These are phyloP conservation scores for Hordeum pubiflorum DNA, from an alignment of 202 grass and related monocot species.

Conservation along the genomic window DNA sequence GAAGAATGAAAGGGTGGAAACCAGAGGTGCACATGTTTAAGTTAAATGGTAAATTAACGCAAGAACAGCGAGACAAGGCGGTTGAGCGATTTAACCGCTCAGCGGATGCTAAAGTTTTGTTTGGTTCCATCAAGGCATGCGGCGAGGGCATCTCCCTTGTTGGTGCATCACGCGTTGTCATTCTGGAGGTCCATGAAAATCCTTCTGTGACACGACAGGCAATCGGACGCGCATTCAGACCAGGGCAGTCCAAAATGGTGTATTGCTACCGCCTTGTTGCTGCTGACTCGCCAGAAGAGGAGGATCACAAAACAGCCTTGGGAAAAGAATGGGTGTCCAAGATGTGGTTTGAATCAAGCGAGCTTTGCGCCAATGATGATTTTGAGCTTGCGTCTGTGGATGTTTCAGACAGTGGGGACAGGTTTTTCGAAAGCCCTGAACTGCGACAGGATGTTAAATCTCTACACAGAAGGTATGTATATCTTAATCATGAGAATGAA, in stretches of 20 bases:
- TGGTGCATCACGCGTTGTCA: conserved; percentile 68
- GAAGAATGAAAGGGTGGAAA: conserved; percentile 61
- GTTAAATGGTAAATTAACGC: conserved; percentile 40
- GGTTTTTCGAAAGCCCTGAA: conserved; percentile 49
- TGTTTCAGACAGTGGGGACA: conserved; percentile 38
- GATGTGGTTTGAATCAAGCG: conserved; percentile 77
- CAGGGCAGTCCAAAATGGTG: conserved; percentile 62
- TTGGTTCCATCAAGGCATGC: conserved; percentile 87
- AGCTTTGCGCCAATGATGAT: conserved; percentile 26
- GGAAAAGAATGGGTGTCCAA: conserved; percentile 63
- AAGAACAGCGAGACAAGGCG: conserved; percentile 47
- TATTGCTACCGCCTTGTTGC: conserved; percentile 66
- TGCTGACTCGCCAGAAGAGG: conserved; percentile 51
- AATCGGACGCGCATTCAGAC: conserved; percentile 71
- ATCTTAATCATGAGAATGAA: not conserved
- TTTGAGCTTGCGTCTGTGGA: conserved; percentile 48
- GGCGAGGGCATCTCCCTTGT: conserved; percentile 87
- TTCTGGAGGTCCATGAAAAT: conserved; percentile 87
- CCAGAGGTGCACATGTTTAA: conserved; percentile 49
- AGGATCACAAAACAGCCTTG: conserved; percentile 51
- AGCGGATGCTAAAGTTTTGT: conserved; percentile 59
- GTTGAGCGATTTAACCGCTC: conserved; percentile 80
- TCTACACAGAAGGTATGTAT: conserved; percentile 54
- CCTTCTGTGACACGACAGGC: conserved; percentile 82
- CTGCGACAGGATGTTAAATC: conserved; percentile 44